These are phyloP conservation scores for Sporopachydermia lactativora DNA, from an alignment of 805 yeast species.

Conservation along the genomic window DNA sequence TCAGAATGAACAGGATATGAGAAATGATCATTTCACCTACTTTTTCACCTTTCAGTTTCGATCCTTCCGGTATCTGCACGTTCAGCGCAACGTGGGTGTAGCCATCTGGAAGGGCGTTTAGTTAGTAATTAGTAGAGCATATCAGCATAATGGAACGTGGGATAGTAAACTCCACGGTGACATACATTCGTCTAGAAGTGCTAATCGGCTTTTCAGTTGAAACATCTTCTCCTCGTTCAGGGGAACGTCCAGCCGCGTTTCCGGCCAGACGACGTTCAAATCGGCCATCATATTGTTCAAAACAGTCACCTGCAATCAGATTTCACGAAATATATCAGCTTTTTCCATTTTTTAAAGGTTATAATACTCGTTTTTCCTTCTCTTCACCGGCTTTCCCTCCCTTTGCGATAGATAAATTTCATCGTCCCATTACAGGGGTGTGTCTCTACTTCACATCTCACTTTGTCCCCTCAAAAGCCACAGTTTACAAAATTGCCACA, in stretches of 20 bases:
- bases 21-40: constrained; percentile 9
- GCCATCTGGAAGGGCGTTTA: constrained; percentile 22
- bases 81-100: constrained; percentile 71
- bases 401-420: too few relatives aligned
- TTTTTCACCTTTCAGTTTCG: constrained; percentile 35
- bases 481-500: too few relatives aligned
- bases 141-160: too few relatives aligned
- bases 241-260: constrained; percentile 5
- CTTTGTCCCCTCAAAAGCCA: too few relatives aligned
- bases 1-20: neutral
- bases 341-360: neutral
- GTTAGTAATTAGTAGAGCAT: neutral
- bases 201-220: constrained; percentile 2
- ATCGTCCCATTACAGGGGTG: too few relatives aligned
- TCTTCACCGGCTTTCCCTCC: constrained; percentile 3
- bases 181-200: constrained; percentile 5
- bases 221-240: constrained; percentile 8
- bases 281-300: constrained; percentile 18
- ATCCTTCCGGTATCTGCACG: constrained; percentile 36
- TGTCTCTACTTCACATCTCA: too few relatives aligned
- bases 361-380: constrained; percentile 2
- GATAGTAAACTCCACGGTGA: neutral
- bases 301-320: neutral
- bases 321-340: neutral
- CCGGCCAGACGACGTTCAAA: constrained; percentile 24